Base-by-base conservation (phyloP, 148 eudicot genomes). In the Linanthus parryae region DNA sequence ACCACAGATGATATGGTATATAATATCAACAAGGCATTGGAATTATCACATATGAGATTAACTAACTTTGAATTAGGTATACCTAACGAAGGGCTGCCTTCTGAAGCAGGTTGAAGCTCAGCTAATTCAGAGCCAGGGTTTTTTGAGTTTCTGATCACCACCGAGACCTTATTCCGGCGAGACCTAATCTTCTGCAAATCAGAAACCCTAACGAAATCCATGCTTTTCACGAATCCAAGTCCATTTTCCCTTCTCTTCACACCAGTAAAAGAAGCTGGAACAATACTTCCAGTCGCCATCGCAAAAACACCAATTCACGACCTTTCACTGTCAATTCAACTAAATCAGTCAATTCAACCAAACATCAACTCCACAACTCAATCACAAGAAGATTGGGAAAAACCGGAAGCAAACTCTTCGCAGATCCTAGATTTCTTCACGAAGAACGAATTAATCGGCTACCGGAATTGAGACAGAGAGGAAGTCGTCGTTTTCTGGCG, bases 81-180 rank as follows among this genome's bases (percentile, higher is more conserved):
- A 92, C 99, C 96, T 56, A 92, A 73, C 12, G 88, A 82, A 45
- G 76, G 83, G 57, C 88, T 82, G 56, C 96, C 96, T 57, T 78
- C 83, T 31, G 96, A 87, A 56, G 91, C 96, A 59, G 91, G 84
- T 76, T 78, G 80, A 58, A 87, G 85, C 65, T 92, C 96, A 27
- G 79, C 95, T 54, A 82, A 70, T 37, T 92, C 99, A 16, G 85
- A 78, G 49, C 91, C 77, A 12, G 75, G 73, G 50, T 76, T 84
- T n/a, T n/a, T n/a, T 2, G 88, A 77, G 61, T 74, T 88, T 70
- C 49, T 82, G 44, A 87, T 68, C 47, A 80, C 74, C 7, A 58
- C 66, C n/a, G n/a, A n/a, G 40, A 75, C 58, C 71, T 71, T 78
- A 34, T 67, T 69, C 55, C 74, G 67, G 54, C 64, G 61, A 63